Evolutionary conservation across 108 stramenopile genomes (phyloP), one percentile per base, ranked within the genome.

Genomic region (Seminavis robusta): DNA sequence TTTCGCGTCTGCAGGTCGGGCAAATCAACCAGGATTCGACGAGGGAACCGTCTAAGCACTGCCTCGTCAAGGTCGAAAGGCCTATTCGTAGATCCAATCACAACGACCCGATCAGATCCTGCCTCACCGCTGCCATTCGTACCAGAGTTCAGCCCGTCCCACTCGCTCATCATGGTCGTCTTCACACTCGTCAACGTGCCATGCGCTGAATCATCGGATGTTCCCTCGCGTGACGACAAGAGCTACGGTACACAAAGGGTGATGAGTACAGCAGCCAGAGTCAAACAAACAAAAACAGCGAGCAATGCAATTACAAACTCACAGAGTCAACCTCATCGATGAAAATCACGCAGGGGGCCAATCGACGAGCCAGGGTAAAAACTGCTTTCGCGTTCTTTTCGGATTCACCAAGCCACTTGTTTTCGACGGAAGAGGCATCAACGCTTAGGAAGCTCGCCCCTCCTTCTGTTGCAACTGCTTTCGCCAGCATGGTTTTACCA

Each of bases 331-430:
- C 95, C 74, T 98, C 98, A 53, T 98, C 98, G 52, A 98, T 83
- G 56, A 92, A 98, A 37, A 98, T 85, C 24, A 98, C 96, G 52
- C 94, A 95, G 15, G 98, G 98, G 6, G 94, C 94, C 11, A 97
- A 73, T 31, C 94, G 70, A 33, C 96, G 69, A 0, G 98, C 98
- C 25, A 98, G 74, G n/a, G 96, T 96, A 66, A 98, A 98, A 15
- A 98, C 96, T n/a, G 98, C 98, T 62, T 96, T 92, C 24, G 95
- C 95, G 75, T 98, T 97, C 70, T 98, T 98, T 74, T 98, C 97
- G 19, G 89, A 92, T 58, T 97, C 98, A 24, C 96, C 96, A 16
- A 98, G 81, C 96, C 96, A 98, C 59, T 98, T 98, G 76, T 95
- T 97, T 73, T 96, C 96, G 33, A 98, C 92, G 34, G 92, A 91